phyloP scores from a whole-genome alignment of 805 yeast genomes.

The Nakazawaea populi region DNA sequence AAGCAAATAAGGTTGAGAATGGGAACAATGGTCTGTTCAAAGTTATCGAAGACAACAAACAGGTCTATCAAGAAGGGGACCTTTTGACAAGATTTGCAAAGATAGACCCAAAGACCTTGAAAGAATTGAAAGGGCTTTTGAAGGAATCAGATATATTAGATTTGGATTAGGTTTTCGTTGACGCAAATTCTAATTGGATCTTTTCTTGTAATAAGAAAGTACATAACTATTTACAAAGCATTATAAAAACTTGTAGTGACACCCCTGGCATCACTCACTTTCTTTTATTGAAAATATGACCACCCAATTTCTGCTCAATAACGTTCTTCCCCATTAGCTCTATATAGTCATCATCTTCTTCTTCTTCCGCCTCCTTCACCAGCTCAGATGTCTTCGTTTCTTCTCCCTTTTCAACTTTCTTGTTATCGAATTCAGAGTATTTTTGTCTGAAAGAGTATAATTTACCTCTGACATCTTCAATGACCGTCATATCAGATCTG shows the following conservation, averaged over 20 bases:
- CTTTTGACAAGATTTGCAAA: conserved; percentile 30
- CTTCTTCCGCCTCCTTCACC: conserved; percentile 15
- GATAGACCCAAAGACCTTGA: conserved; percentile 30
- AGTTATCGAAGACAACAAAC: not conserved
- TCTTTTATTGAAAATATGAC: conserved; percentile 13
- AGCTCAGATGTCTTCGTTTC: conserved; percentile 1
- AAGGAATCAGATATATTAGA: conserved; percentile 25
- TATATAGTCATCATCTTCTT: conserved; percentile 41
- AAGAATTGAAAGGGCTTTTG: conserved; percentile 29
- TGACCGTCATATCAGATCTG: conserved; percentile 65
- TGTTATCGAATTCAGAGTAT: conserved; percentile 42
- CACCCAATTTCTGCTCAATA: conserved; percentile 29
- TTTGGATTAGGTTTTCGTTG: not conserved
- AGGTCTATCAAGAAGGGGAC: conserved; percentile 18
- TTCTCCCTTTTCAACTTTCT: conserved; percentile 14
- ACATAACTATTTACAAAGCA: too few relatives aligned
- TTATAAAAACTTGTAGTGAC: too few relatives aligned
- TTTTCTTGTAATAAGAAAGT: too few relatives aligned
- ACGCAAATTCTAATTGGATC: too few relatives aligned
- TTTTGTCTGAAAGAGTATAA: conserved; percentile 68
- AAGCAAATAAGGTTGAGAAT: not conserved
- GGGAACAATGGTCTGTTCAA: too few relatives aligned
- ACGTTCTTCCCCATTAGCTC: conserved; percentile 48
- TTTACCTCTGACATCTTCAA: conserved; percentile 79
- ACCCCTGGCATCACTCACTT: not conserved